Evolutionary conservation across 352 stramenopile species (phyloP), one percentile per base, ranked within the genome.

Genomic region (Globisporangium spinosum): DNA sequence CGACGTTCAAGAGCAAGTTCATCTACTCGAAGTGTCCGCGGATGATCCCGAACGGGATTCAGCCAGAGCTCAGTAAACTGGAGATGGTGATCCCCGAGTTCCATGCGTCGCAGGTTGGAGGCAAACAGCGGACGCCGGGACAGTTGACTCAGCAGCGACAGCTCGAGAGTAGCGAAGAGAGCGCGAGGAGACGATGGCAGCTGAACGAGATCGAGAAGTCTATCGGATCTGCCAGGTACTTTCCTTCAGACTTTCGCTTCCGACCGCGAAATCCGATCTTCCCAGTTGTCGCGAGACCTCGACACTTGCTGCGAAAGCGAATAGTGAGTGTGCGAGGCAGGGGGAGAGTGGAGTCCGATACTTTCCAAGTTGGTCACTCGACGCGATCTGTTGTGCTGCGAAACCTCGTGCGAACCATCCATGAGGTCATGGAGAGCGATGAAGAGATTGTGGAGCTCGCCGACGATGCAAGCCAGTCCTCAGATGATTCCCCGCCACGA

Each of bases 1-100:
- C 85, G 20, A 94, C 90, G 68, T 98, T 91, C 76, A 96, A 96
- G 70, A 90, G 72, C 77, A 96, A 88, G 66, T 96, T 96, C 64
- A 77, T 89, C 80, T 89, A 97, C 89, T 77, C 77, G 53, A 89
- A 84, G 59, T 90, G 81, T 56, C 75, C 81, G 45, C 82, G 88
- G 8, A 97, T 95, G 83, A 62, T 93, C 23, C 89, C 83, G 23
- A 70, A 64, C 15, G 80, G 79, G 1, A 77, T 89, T 49, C 72
- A 57, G 4, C 86, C 84, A 4, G 57, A 79, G 34, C 69, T 95
- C 15, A 75, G 71, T 15, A 69, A 84, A 22, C 68, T 91, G 15
- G 71, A 77, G 64, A 91, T 94, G 86, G 72, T 80, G n/a, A 94
- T 95, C 22, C 83, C 85, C 4, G 83, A 83, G 43, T 95, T 95